Evolutionary conservation across 164 flowering plant species (phyloP).

Genomic region (Nelumbo lutea): DNA sequence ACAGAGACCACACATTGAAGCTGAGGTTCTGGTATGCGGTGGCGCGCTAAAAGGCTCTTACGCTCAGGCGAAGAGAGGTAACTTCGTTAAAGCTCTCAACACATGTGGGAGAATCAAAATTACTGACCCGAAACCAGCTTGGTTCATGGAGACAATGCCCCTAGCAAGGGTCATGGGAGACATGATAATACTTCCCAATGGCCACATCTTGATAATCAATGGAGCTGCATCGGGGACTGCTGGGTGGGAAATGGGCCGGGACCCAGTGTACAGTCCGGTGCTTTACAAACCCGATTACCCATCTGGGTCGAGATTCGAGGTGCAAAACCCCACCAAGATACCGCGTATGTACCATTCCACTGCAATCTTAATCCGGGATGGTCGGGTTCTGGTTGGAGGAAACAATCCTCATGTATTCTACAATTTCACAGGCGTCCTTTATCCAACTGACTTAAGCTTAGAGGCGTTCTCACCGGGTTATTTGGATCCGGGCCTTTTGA

Average conservation of each 20-base stretch:
- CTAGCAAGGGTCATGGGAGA: constrained; percentile 45
- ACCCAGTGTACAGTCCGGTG: constrained; percentile 36
- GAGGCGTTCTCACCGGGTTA: constrained; percentile 30
- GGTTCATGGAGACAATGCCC: constrained; percentile 59
- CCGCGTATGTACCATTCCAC: constrained; percentile 44
- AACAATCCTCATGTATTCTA: constrained; percentile 24
- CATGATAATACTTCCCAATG: constrained; percentile 41
- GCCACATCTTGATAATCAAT: constrained; percentile 41
- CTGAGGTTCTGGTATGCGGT: constrained; percentile 51
- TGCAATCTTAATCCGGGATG: constrained; percentile 20
- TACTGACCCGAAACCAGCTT: constrained; percentile 34
- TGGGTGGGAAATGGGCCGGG: constrained; percentile 40
- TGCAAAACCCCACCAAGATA: constrained; percentile 25
- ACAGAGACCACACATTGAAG: constrained; percentile 7
- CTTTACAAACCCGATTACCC: constrained; percentile 24
- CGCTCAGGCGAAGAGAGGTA: constrained; percentile 8
- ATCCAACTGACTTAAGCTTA: constrained; percentile 22
- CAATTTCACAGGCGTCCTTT: constrained; percentile 17
- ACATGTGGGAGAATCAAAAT: constrained; percentile 45
- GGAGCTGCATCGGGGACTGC: constrained; percentile 35
- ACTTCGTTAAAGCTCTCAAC: constrained; percentile 30
- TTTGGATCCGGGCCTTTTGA: constrained; percentile 12
- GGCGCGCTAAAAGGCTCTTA: constrained; percentile 47
- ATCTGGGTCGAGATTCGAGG: constrained; percentile 27
- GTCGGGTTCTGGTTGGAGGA: constrained; percentile 21